Base-by-base conservation (phyloP, 192 early-diverging fungal species). In the Rhizophagus sp. region DNA sequence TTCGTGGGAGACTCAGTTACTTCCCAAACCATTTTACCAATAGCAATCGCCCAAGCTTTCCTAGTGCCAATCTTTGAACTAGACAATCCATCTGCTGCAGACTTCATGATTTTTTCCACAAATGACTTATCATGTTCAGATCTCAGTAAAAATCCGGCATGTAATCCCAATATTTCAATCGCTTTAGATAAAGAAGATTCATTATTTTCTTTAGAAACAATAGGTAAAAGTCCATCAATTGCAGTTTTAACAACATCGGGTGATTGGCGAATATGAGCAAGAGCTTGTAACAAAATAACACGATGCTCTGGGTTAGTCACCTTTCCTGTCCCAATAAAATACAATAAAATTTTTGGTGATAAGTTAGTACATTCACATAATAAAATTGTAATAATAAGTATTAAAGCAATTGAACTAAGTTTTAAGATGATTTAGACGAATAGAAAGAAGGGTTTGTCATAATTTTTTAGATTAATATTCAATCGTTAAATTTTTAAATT, bases 171-270 rank as follows among this genome's bases (percentile, higher is more conserved):
- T 11, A 91, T 90, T 24, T 88, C 77, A 33, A 96, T 90, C 65
- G 91, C 87, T 71, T 88, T 84, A 3, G 83, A 66, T 12, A 93
- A 86, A n/a, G 89, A 90, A 22, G 82, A 81, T 71, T 96, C 96
- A 67, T 93, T 91, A 15, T 90, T 88, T 82, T 97, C 96, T 83
- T 96, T 96, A 30, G 83, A 79, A 12, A 89, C 79, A 84, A 96
- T 91, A n/a, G 89, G 85, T 6, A 91, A 84, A 81, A 92, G 83
- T 8, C 85, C 88, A n/a, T 91, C 82, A 24, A 94, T 66, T n/a
- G 92, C 86, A 76, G 80, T 84, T 75, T 82, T 84, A 71, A 62
- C 72, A 78, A 52, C 75, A 69, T 69, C 79, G 63, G 64, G 73
- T 67, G 64, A 80, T 79, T 41, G 44, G 44, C 70, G 80, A 36